Base-by-base conservation (phyloP, 768 basidiomycete species). In the Podaxis mareebaensis region DNA sequence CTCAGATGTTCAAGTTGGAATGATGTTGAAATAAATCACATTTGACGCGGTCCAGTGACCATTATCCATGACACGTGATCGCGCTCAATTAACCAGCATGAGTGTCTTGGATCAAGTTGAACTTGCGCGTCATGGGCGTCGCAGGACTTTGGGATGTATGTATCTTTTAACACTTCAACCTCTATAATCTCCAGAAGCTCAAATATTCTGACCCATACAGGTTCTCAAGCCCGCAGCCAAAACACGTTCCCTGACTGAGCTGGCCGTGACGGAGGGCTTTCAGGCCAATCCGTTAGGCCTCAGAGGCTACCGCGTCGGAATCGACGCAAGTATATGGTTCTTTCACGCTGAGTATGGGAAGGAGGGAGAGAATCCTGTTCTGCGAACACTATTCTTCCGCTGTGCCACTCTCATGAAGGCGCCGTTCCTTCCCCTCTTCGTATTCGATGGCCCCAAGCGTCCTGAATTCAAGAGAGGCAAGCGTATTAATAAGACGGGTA, bases 361-460 rank as follows among this genome's bases (percentile, higher is more conserved):
- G 60, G 89, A 91, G 68, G 94, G 93, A 12, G 92, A 95, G 72
- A 95, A 95, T 63, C 94, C 94, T 7, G 91, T 93, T 60, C 79
- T 95, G 8, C 80, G 93, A 28, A 95, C 91, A 0, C 79, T 74
- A 74, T 93, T 95, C 78, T 96, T 94, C 74, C 90, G 92, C 51
- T 93, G 93, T 73, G 86, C 89, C 42, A 85, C 85, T 24, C 83
- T 97, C 2, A 85, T 92, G 73, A 84, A 82, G 60, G 82, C 87
- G 4, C 93, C 95, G 0, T 87, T 96, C 66, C 81, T 95, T 11
- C 93, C 93, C 0, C 82, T 97, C 12, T 96, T 96, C 72, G 92
- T 96, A 3, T 97, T 96, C 70, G 94, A 97, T 74, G 95, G 95
- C 0, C 91, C 92, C 0, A 84, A 88, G 64, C 84, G 95, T 65